Conservation (phyloP, 1,284 basidiomycete genomes). For the Sutorius eximius region DNA sequence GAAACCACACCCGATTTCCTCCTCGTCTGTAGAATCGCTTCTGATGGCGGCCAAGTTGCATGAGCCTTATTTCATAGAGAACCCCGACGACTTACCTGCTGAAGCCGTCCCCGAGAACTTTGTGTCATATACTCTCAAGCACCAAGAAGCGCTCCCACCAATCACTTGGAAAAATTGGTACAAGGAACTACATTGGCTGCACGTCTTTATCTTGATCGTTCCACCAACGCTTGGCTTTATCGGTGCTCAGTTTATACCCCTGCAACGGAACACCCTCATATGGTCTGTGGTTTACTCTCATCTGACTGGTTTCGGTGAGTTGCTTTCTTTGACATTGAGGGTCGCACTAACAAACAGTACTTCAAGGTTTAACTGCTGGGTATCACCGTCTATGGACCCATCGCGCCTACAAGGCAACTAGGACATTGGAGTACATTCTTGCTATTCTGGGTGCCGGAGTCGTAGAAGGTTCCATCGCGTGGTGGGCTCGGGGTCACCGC, state of each 20-base stretch:
- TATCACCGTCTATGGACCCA: background rate
- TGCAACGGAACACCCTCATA: background rate
- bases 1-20: background rate
- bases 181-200: background rate
- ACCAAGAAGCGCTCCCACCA: background rate
- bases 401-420: background rate
- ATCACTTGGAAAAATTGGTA: background rate
- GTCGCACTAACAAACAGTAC: background rate
- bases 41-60: background rate
- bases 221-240: background rate
- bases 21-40: background rate
- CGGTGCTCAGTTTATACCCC: background rate
- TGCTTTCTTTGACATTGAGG: background rate
- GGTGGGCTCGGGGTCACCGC: background rate
- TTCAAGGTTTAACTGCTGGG: background rate
- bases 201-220: background rate
- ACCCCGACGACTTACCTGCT: background rate
- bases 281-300: background rate
- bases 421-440: background rate
- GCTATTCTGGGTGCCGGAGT: background rate
- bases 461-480: background rate
- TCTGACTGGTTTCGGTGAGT: background rate
- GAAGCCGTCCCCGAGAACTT: background rate
- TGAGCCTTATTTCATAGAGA: background rate
- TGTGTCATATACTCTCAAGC: background rate